These are phyloP conservation scores for Lactifluus hygrophoroides DNA, from an alignment of 768 basidiomycete species.

Conservation along the genomic window DNA sequence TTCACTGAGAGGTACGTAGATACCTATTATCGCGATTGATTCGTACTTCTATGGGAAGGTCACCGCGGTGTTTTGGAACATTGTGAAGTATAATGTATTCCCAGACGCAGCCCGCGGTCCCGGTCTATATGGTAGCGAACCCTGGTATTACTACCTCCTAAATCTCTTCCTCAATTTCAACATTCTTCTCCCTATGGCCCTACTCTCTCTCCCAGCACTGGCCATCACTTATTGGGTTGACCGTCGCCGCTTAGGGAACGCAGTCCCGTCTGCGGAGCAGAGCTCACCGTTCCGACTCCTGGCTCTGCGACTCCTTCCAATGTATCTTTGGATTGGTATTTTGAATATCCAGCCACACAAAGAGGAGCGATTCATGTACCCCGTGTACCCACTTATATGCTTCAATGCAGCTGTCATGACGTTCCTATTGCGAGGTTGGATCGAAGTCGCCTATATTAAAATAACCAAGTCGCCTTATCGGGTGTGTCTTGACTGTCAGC, in stretches of 20 bases:
- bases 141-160: constrained; percentile 76
- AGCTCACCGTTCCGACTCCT: constrained; percentile 78
- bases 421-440: constrained; percentile 80
- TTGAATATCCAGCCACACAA: constrained; percentile 84
- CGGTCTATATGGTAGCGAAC: constrained; percentile 88
- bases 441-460: constrained; percentile 67
- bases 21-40: constrained; percentile 79
- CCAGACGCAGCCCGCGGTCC: constrained; percentile 72
- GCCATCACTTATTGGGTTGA: constrained; percentile 67
- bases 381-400: constrained; percentile 82
- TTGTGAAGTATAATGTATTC: constrained; percentile 89
- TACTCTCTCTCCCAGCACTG: constrained; percentile 73
- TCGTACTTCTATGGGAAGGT: constrained; percentile 78
- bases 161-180: constrained; percentile 97
- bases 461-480: constrained; percentile 78
- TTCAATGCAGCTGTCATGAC: constrained; percentile 91
- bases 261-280: constrained; percentile 41
- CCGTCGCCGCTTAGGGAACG: constrained; percentile 60
- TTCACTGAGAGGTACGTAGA: constrained; percentile 35
- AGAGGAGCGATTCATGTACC: constrained; percentile 98
- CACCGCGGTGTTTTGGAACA: constrained; percentile 84
- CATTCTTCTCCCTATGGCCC: constrained; percentile 68
- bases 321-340: constrained; percentile 87
- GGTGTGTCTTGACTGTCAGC: constrained; percentile 38
- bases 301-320: constrained; percentile 68